Base-by-base conservation (phyloP, 192 early-diverging fungal species). In the Phlyctochytrium bullatum region DNA sequence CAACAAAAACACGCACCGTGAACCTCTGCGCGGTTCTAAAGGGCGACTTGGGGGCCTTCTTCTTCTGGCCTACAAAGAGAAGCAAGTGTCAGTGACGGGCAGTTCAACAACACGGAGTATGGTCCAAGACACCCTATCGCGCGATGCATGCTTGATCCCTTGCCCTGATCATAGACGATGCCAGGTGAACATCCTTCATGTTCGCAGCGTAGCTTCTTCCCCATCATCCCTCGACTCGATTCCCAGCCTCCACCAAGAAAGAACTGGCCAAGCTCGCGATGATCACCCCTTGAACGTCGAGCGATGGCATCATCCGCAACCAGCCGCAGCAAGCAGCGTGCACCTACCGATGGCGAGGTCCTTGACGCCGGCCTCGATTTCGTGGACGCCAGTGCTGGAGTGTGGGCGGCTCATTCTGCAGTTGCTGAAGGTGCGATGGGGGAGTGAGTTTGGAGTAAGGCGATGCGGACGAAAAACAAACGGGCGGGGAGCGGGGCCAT, bases 1-100 rank as follows among this genome's bases (percentile, higher is more conserved):
- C n/a, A 50, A 50, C 10, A n/a, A 50, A 50, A 50, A 58, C 24
- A 17, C 61, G 36, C 10, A 62, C 61, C 16, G 61, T 35, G 61
- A 62, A 62, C 32, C 61, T 12, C 61, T 62, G 61, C 4, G 61
- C 61, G 25, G 61, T 62, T 25, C 61, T 62, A 25, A 62, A 62
- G 4, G 31, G 29, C 16, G 61, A 62, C 34, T 62, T 62, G 12
- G 52, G 32, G 40, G 40, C 40, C 40, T 47, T 47, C 40, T 47
- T 47, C 40, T 47, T 47, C 40, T 47, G 40, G 20, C 40, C 40
- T 47, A 20, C 20, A 14, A 6, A 20, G 6, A 6, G 20, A 47
- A 6, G 40, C 10, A 6, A 47, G 6, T 47, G 40, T 47, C 20
- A 20, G 40, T 6, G 6, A 47, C 6, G 40, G 10, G 40, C 40